Conservation (phyloP, 2,329 filamentous ascomycete species). For the Aspergillus ruber region DNA sequence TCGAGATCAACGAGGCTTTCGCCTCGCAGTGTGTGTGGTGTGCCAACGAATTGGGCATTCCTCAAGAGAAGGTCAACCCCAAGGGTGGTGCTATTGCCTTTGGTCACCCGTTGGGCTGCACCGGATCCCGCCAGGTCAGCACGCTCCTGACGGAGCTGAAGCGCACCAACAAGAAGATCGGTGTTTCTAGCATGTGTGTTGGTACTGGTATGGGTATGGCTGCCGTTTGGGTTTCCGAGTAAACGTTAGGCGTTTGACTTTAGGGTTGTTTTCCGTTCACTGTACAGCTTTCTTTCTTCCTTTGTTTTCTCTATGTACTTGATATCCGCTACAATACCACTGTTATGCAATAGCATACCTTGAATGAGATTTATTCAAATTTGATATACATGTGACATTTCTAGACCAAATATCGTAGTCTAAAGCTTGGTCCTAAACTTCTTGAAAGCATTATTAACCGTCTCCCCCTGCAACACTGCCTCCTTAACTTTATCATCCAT, state of each 20-base stretch:
- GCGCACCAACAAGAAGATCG: constrained; percentile 76
- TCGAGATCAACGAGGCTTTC: constrained; percentile 99
- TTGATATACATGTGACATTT: not conserved
- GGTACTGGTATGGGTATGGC: constrained; percentile 98
- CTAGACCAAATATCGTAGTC: constrained; percentile 1
- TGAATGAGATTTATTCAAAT: not conserved
- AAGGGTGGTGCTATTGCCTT: constrained; percentile 96
- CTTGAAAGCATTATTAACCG: constrained; percentile 61
- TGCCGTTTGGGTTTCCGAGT: constrained; percentile 92
- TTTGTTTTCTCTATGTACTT: constrained; percentile 10
- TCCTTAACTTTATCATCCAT: constrained; percentile 58
- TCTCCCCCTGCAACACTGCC: constrained; percentile 57
- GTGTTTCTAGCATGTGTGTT: constrained; percentile 92
- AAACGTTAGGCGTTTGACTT: constrained; percentile 28
- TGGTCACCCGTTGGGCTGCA: constrained; percentile 90
- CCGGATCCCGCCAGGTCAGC: constrained; percentile 86
- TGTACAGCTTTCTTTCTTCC: constrained; percentile 7
- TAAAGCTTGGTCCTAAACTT: constrained; percentile 40
- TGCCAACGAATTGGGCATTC: constrained; percentile 76
- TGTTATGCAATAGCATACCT: not conserved
- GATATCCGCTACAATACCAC: constrained; percentile 16
- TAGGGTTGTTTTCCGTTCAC: constrained; percentile 7
- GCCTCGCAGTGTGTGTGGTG: constrained; percentile 93
- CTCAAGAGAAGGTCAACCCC: constrained; percentile 84
- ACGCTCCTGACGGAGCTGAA: constrained; percentile 86